Base-by-base conservation (phyloP, 208 protist species). In the Trypanosoma grayi region DNA sequence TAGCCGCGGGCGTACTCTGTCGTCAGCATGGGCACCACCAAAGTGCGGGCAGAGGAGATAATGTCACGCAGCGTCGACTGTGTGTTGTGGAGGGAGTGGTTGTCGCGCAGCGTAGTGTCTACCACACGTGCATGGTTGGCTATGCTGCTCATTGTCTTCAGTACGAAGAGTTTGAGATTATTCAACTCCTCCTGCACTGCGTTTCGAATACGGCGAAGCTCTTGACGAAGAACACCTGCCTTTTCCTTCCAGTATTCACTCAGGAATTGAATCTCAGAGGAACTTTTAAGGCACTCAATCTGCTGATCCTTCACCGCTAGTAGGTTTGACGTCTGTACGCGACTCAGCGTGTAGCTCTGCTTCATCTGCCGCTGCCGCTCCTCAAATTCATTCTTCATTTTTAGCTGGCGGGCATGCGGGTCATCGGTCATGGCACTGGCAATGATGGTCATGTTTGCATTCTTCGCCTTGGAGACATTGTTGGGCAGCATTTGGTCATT, bases 1-100 rank as follows among this genome's bases (percentile, higher is more conserved):
- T 93, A 95, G 39, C 89, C 89, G 39, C 74, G 79, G 18, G 55
- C 66, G 71, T 95, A 95, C 62, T 92, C 85, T 30, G 28, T 75
- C 18, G 83, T 85, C 27, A 93, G 61, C 89, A 95, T 95, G 16
- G 89, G 89, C 6, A 81, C 9, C 27, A 95, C 55, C 34, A 95
- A 68, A 20, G 74, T 64, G 31, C 47, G 67, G 33, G 77, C 83
- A 11, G 85, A 88, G 24, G 75, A 77, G 47, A 95, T 77, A 13
- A 90, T 28, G 52, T 93, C 84, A 10, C 60, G 70, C 34, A 76
- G 55, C 1, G 83, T 83, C 44, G 66, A 73, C 27, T 83, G 70
- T 24, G 82, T 77, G 56, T 48, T 67, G 45, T 64, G 71, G 30
- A 95, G 75, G 9, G 50, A 36, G 8, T 77, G 55, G 72, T 91